A percentile compares a stretch with the other conserved stretches of the same genome.
Evolutionary conservation across 1,284 basidiomycete genomes (phyloP).

Genomic region (Moesziomyces parantarcticus): DNA sequence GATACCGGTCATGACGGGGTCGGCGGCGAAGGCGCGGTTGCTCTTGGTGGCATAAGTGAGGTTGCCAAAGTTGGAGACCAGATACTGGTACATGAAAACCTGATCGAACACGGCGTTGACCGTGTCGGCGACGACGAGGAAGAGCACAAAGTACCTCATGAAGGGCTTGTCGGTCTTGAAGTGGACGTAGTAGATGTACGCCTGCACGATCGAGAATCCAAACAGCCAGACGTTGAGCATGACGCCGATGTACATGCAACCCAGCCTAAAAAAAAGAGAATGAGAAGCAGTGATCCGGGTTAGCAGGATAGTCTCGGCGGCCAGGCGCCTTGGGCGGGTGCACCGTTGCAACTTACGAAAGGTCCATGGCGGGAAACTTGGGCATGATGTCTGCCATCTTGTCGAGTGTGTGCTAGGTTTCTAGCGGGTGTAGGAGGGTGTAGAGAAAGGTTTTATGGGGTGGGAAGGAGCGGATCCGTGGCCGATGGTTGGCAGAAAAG

Average conservation of each 20-base stretch:
- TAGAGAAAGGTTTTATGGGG: too few species aligned
- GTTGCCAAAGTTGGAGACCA: constrained; percentile 60
- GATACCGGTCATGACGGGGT: constrained; percentile 58
- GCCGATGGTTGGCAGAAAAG: too few species aligned
- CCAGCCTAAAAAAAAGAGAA: constrained; percentile 30
- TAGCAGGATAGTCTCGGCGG: background rate
- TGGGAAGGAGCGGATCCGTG: background rate
- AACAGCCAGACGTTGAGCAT: constrained; percentile 61
- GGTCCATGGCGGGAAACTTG: constrained; percentile 35
- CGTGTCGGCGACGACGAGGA: constrained; percentile 51
- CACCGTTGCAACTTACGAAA: constrained; percentile 27
- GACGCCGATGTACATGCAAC: constrained; percentile 61
- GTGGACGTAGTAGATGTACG: constrained; percentile 58
- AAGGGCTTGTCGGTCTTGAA: constrained; percentile 57
- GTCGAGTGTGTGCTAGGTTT: constrained; percentile 6
- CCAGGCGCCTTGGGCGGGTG: too few species aligned
- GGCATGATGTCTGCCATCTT: constrained; percentile 32
- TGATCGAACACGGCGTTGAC: constrained; percentile 51
- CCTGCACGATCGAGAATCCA: constrained; percentile 60
- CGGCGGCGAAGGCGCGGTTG: constrained; percentile 51
- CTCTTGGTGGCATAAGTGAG: constrained; percentile 39
- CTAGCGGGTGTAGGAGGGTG: background rate
- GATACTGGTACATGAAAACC: constrained; percentile 60
- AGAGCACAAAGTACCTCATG: constrained; percentile 58
- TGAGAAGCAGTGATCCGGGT: background rate